phyloP scores from a whole-genome alignment of 441 rosid genomes.

The Populus hybrid region DNA sequence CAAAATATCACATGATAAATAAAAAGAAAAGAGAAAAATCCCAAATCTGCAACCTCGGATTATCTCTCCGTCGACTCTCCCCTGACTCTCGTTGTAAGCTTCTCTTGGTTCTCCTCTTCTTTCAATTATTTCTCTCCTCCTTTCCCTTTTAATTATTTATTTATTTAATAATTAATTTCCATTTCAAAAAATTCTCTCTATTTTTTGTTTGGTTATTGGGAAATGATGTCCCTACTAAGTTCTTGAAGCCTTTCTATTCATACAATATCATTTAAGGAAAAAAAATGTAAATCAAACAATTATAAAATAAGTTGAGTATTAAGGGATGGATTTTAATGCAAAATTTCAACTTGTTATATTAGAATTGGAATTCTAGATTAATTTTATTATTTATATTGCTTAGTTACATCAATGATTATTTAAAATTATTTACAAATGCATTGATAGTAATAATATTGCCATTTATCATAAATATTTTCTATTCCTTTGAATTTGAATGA shows the following conservation, averaged over 20 bases:
- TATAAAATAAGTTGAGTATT: background rate
- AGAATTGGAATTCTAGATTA: background rate
- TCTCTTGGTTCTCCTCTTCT: conserved; percentile 17
- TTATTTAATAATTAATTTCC: background rate
- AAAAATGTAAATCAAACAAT: background rate
- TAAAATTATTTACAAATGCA: background rate
- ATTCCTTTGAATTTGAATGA: background rate
- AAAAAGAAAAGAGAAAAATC: background rate
- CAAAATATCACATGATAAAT: conserved; percentile 55
- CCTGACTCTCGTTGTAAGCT: conserved; percentile 37
- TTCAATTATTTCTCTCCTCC: background rate
- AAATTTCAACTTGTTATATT: background rate
- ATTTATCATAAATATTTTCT: background rate
- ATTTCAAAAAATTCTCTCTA: background rate
- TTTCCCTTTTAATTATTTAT: too few relatives aligned
- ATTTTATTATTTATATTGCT: background rate
- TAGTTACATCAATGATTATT: background rate
- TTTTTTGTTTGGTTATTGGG: conserved; percentile 8
- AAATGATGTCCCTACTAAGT: background rate
- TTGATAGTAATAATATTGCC: background rate
- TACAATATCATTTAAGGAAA: background rate
- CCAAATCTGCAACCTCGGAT: conserved; percentile 37
- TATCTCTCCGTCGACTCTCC: conserved; percentile 50
- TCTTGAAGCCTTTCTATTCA: background rate
- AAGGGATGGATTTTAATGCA: background rate